Evolutionary conservation across 2,329 filamentous ascomycete species (phyloP).

Genomic region (Decorospora gaudefroyi): DNA sequence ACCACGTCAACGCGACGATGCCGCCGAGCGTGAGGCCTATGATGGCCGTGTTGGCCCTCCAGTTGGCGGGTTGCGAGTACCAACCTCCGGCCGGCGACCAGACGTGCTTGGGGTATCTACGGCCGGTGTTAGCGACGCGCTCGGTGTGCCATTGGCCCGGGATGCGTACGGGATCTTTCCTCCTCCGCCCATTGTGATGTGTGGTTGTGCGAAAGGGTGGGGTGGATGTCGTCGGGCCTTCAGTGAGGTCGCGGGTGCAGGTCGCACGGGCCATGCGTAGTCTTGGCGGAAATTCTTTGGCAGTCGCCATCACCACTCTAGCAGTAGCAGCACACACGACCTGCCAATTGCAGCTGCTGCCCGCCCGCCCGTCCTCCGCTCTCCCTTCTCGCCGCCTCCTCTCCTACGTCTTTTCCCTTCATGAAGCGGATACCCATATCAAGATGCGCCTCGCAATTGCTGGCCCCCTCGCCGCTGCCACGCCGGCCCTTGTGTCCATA

Average conservation of each 20-base stretch:
- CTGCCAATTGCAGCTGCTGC: slow-evolving; percentile 27
- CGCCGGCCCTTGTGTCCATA: slow-evolving; percentile 51
- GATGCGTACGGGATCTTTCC: slow-evolving; percentile 68
- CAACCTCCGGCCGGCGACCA: slow-evolving; percentile 98
- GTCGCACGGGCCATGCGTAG: slow-evolving; percentile 19
- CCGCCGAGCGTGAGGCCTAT: slow-evolving; percentile 70
- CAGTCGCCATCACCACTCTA: slow-evolving; percentile 28
- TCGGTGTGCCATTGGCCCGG: slow-evolving; percentile 18
- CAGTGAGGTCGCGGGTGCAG: slow-evolving; percentile 29
- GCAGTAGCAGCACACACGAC: slow-evolving; percentile 38
- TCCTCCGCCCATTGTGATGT: slow-evolving; percentile 66
- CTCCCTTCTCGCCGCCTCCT: slow-evolving; percentile 14
- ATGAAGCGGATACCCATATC: slow-evolving; percentile 68
- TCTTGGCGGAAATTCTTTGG: slow-evolving; percentile 46
- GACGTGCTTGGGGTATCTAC: slow-evolving; percentile 97
- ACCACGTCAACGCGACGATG: slow-evolving; percentile 70
- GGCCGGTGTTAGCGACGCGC: slow-evolving; percentile 20
- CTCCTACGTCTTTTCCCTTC: slow-evolving; percentile 22
- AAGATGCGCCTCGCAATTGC: slow-evolving; percentile 64
- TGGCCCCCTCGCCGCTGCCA: slow-evolving; percentile 52
- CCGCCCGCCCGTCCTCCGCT: slow-evolving; percentile 20
- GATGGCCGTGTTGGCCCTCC: slow-evolving; percentile 87
- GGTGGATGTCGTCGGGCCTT: slow-evolving; percentile 22
- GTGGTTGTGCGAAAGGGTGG: slow-evolving; percentile 53
- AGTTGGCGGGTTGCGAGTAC: slow-evolving; percentile 94